phyloP scores from a whole-genome alignment of 1,284 basidiomycete genomes.

The Phenoliferia sp. region DNA sequence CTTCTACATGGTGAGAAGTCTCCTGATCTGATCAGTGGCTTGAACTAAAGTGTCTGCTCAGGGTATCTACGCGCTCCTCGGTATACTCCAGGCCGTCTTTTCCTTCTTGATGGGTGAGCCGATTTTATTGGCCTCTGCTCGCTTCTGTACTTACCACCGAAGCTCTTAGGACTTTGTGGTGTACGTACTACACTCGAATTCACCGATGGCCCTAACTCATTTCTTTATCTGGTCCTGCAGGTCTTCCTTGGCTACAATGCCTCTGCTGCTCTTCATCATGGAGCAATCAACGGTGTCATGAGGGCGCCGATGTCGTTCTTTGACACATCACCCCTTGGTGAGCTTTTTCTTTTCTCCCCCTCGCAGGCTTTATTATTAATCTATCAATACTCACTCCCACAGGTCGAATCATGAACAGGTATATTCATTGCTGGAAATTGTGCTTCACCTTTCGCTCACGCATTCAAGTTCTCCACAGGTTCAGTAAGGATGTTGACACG shows the following conservation, averaged over 20 bases:
- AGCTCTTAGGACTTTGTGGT: constrained; percentile 20
- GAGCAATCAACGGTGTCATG: constrained; percentile 58
- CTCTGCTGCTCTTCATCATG: constrained; percentile 40
- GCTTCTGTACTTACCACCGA: neutral
- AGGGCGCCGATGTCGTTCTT: constrained; percentile 71
- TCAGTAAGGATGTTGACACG: constrained; percentile 43
- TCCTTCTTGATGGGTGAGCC: constrained; percentile 53
- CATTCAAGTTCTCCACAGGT: constrained; percentile 51
- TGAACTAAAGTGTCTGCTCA: neutral
- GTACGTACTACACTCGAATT: neutral
- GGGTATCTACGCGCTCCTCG: constrained; percentile 64
- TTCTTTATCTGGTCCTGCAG: neutral
- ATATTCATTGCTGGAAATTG: neutral
- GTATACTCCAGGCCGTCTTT: constrained; percentile 52
- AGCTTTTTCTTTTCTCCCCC: neutral
- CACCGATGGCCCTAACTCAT: constrained; percentile 9
- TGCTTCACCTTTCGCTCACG: neutral
- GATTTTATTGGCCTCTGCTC: neutral
- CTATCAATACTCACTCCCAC: neutral
- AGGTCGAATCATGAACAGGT: constrained; percentile 69
- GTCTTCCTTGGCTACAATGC: constrained; percentile 34
- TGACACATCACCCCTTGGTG: constrained; percentile 73
- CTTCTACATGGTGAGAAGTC: constrained; percentile 10
- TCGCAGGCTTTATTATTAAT: neutral
- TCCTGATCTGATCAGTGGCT: neutral